These are phyloP conservation scores for Phialophora tarda DNA, from an alignment of 2,329 filamentous ascomycete species.

Conservation along the genomic window DNA sequence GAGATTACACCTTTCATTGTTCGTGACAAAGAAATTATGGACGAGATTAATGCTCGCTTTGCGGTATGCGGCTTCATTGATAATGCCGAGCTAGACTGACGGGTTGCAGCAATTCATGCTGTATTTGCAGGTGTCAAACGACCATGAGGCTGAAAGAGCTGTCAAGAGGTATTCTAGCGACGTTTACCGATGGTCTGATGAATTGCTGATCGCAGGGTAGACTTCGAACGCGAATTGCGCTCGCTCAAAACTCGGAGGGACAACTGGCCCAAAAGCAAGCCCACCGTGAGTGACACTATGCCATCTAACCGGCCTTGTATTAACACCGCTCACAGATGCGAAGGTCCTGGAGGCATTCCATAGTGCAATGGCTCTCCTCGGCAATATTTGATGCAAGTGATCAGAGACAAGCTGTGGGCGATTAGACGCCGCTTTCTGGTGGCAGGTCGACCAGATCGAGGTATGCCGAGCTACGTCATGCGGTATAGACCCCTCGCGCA, in stretches of 20 bases:
- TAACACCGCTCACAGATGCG: conserved; percentile 43
- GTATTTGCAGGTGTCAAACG: conserved; percentile 76
- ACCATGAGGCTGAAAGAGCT: conserved; percentile 76
- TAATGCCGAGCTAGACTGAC: conserved; percentile 24
- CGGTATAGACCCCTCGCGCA: conserved; percentile 18
- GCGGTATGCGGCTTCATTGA: conserved; percentile 54
- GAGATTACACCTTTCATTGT: conserved; percentile 67
- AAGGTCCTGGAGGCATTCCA: conserved; percentile 57
- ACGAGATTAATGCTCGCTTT: conserved; percentile 71
- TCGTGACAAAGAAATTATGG: conserved; percentile 68
- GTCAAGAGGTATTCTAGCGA: conserved; percentile 67
- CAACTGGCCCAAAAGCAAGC: conserved; percentile 74
- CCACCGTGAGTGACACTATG: conserved; percentile 70
- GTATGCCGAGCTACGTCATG: conserved; percentile 14
- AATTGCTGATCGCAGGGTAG: conserved; percentile 51
- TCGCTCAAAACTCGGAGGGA: conserved; percentile 75
- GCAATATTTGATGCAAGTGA: conserved; percentile 41
- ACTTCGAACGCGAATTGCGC: conserved; percentile 77
- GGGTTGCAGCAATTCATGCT: conserved; percentile 71
- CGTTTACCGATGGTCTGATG: background rate
- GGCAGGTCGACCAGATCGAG: background rate
- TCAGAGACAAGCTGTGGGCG: background rate
- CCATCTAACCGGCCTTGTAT: background rate
- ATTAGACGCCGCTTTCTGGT: background rate
- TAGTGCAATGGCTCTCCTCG: conserved; percentile 52